Conservation (phyloP, 805 yeast species). For the Naumovozyma dairenensis region DNA sequence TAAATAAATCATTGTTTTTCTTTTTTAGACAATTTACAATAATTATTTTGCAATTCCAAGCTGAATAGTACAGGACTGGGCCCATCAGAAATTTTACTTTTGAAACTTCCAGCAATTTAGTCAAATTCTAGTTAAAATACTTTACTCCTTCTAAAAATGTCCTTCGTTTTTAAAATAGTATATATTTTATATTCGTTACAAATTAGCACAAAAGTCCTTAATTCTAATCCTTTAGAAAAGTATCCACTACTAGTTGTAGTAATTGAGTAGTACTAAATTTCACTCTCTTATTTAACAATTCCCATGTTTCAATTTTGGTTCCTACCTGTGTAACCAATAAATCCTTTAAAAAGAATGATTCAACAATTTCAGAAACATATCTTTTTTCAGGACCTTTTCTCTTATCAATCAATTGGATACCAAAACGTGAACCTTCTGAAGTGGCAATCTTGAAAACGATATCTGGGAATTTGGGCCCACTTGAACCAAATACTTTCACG, state of each 20-base stretch:
- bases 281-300: conserved; percentile 58
- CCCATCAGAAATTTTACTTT: too few species aligned
- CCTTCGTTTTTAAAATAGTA: neutral
- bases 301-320: conserved; percentile 38
- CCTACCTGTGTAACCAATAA: conserved; percentile 68
- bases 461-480: conserved; percentile 49
- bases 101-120: too few species aligned
- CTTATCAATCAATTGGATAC: conserved; percentile 43
- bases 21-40: too few species aligned
- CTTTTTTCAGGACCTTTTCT: conserved; percentile 21
- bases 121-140: too few species aligned
- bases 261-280: conserved; percentile 59
- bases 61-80: too few species aligned
- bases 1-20: too few species aligned
- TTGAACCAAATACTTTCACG: conserved; percentile 31
- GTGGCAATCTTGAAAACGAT: conserved; percentile 67
- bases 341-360: conserved; percentile 57
- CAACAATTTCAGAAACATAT: conserved; percentile 27
- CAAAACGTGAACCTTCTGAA: conserved; percentile 59
- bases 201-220: too few species aligned
- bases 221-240: too few species aligned
- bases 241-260: conserved; percentile 59
- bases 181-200: conserved; percentile 7
- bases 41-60: too few species aligned
- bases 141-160: too few species aligned